phyloP scores from a whole-genome alignment of 305 asterid genomes.

The Fraxinus baroniana region DNA sequence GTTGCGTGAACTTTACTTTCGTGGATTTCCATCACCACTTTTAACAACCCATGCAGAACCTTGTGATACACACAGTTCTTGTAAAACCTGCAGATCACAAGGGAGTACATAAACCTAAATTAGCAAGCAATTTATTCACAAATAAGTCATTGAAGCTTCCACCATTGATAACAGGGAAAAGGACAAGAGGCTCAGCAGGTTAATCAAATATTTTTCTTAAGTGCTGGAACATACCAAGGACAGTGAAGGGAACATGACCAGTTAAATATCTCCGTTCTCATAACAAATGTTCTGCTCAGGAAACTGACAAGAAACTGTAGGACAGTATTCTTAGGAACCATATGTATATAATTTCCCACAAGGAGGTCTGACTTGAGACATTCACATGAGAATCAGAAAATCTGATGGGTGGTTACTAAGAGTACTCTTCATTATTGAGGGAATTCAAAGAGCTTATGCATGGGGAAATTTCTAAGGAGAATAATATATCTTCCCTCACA shows the following conservation, averaged over 20 bases:
- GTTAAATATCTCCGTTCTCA: background rate
- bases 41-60: constrained; percentile 62
- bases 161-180: background rate
- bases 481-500: background rate
- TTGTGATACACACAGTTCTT: constrained; percentile 62
- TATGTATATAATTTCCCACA: background rate
- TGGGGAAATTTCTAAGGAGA: background rate
- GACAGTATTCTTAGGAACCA: background rate
- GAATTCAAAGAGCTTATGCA: background rate
- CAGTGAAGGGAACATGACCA: background rate
- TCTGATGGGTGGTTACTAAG: background rate
- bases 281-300: background rate
- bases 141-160: background rate
- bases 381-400: background rate
- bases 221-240: background rate
- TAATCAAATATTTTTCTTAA: background rate
- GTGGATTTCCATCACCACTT: constrained; percentile 50
- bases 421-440: background rate
- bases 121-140: background rate
- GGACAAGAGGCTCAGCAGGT: background rate
- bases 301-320: background rate
- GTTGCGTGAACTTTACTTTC: constrained; percentile 17
- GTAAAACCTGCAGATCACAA: constrained; percentile 54
- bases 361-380: background rate
- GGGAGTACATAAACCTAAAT: background rate